phyloP scores from a whole-genome alignment of 257 asterid species.

The Leptodermis oblonga region DNA sequence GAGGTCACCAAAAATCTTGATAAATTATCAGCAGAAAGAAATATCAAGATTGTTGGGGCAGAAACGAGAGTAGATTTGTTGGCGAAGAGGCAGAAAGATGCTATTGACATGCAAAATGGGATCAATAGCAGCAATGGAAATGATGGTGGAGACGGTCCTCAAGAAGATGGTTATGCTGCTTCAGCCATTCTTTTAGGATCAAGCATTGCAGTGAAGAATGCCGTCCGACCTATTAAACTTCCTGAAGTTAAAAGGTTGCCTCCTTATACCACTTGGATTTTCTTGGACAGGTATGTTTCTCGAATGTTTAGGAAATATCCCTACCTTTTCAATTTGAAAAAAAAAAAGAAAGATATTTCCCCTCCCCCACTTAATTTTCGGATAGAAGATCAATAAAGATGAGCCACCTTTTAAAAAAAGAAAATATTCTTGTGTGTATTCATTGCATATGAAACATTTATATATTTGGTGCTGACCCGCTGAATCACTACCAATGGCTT shows the following conservation, averaged over 20 bases:
- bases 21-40: conserved; percentile 57
- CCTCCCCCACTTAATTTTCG: too few relatives aligned
- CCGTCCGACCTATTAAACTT: conserved; percentile 78
- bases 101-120: conserved; percentile 73
- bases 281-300: conserved; percentile 74
- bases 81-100: conserved; percentile 88
- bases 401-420: too few relatives aligned
- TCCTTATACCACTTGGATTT: conserved; percentile 81
- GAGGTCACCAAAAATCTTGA: conserved; percentile 46
- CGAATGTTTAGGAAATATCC: too few relatives aligned
- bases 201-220: conserved; percentile 83
- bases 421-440: too few relatives aligned
- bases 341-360: too few relatives aligned
- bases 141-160: conserved; percentile 59
- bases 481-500: not conserved
- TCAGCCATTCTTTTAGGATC: conserved; percentile 85
- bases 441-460: too few relatives aligned
- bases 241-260: conserved; percentile 65
- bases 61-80: conserved; percentile 59
- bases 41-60: conserved; percentile 34
- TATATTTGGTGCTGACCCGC: too few relatives aligned
- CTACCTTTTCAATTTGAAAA: too few relatives aligned
- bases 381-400: too few relatives aligned
- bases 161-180: conserved; percentile 85
- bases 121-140: conserved; percentile 59